Evolutionary conservation across 1,139 yeast species (phyloP), one percentile per base, ranked within the genome.

Genomic region (Pichia sp.): DNA sequence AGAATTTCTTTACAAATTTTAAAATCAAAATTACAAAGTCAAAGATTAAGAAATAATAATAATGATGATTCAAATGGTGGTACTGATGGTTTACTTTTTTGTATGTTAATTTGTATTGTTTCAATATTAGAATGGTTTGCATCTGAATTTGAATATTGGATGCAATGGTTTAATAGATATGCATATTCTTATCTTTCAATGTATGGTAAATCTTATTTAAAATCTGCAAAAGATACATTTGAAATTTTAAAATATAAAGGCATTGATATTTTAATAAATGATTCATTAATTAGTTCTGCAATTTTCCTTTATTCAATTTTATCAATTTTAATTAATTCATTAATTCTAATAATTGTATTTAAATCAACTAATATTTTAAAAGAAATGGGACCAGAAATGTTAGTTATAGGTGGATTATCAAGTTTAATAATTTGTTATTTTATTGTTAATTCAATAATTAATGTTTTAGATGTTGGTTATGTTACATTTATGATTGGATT

Each of bases 111-210:
- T 27, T 60, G 63, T 40, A 25, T 59, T 71, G 86, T 72, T 6
- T 49, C 61, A 2, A 39, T 59, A 2, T 34, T 61, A 42, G 88
- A 83, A 57, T 76, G 82, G 66, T 59, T 86, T 40, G 71, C 83
- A 44, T 76, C 80, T 9, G 71, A 85, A 46, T 66, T 89, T 44
- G 88, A 87, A 57, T 86, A 96, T 88, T 61, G 85, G 59, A 86
- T 86, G 30, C 75, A 82, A 56, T 90, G 86, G 72, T 89, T 90
- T 70, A 89, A 90, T 69, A 92, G 86, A 62, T 90, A 88, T 62
- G 95, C 97, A 10, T 87, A 86, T 65, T 83, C 94, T 38, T 88
- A 83, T 60, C 75, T 90, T 60, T 95, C 96, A 0, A 74, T 90
- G 40, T 90, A 88, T 64, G 97, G 97, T 49, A 83, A 83, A 60